Base-by-base conservation (phyloP, 768 basidiomycete genomes). In the Leucosporidium creatinivorum region DNA sequence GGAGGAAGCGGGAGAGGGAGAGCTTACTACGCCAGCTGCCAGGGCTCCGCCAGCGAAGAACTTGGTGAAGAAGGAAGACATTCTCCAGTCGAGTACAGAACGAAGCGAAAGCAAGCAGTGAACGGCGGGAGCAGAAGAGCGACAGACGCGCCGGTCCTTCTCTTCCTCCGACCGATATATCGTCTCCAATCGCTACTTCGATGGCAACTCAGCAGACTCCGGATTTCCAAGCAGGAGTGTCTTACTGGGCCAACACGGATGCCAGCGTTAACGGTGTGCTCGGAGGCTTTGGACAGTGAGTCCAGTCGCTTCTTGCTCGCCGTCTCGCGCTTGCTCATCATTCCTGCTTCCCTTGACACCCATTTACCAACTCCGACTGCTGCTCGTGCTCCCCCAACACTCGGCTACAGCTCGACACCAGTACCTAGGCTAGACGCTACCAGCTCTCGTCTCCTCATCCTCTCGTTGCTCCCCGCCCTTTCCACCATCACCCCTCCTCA, bases 401-500 rank as follows among this genome's bases (percentile, higher is more conserved):
- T 10, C 6, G 23, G 3, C 3, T 25, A 2, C 64, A 72, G 70
- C 51, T 54, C 65, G 31, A 70, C 63, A 4, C 66, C 92, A 52
- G 84, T 97, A 26, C 93, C 94, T 0, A 85, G 92, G 48, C 81
- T 97, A 73, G 94, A 99, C 78, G 84, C 92, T 7, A 84, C 96
- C 21, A 88, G 90, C 50, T 94, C 93, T 3, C 86, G 94, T 47
- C 86, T 90, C 47, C 89, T 98, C 77, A 82, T 94, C 67, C 83
- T 94, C 39, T 83, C 86, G 68, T 83, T 96, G 61, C 80, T 89
- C 63, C 93, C 93, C 13, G 83, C 87, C 54, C 84, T 98, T 30
- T 87, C 84, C 61, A 85, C 82, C 28, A 86, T 97, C 59, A 81
- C 87, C 7, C 91, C 90, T 48, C 85, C 89, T 4, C 77, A 91